Evolutionary conservation across 192 early-diverging fungal species (phyloP), one percentile per base, ranked within the genome.

Genomic region (Spinellus fusiger): DNA sequence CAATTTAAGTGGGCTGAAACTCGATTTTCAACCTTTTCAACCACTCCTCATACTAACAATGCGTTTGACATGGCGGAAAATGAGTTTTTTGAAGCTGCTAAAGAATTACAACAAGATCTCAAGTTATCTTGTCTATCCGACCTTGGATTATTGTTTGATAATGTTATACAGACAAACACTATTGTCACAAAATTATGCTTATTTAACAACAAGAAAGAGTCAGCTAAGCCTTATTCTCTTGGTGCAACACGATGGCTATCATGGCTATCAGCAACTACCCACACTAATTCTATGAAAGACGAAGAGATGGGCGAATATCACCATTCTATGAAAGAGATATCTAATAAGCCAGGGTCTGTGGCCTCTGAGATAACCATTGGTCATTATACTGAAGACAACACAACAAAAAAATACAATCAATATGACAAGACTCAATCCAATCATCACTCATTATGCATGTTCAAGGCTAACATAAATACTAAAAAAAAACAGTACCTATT

Each of bases 401-500:
- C n/a, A n/a, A n/a, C n/a, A n/a, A n/a, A n/a, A n/a, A n/a, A n/a
- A n/a, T n/a, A n/a, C n/a, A n/a, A n/a, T n/a, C n/a, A n/a, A n/a
- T n/a, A n/a, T n/a, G n/a, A n/a, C n/a, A n/a, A n/a, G n/a, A n/a
- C n/a, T n/a, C n/a, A n/a, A n/a, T n/a, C n/a, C n/a, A n/a, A n/a
- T n/a, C n/a, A n/a, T n/a, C n/a, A n/a, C n/a, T n/a, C n/a, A n/a
- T n/a, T n/a, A n/a, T n/a, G n/a, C n/a, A 44, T 2, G 15, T 44
- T 18, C 3, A 18, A 44, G 18, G 4, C 40, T 6, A 44, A 37
- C 13, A 37, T 13, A 9, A 37, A 37, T 37, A 37, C 32, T n/a
- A 31, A 56, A 35, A 31, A 66, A 31, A 56, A 66, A 20, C 54
- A 65, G 22, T 64, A 66, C 34, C 57, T 76, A 15, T 71, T 76